Evolutionary conservation across 371 early-diverging fungal species (phyloP).

Genomic region (Apophysomyces ossiformis): DNA sequence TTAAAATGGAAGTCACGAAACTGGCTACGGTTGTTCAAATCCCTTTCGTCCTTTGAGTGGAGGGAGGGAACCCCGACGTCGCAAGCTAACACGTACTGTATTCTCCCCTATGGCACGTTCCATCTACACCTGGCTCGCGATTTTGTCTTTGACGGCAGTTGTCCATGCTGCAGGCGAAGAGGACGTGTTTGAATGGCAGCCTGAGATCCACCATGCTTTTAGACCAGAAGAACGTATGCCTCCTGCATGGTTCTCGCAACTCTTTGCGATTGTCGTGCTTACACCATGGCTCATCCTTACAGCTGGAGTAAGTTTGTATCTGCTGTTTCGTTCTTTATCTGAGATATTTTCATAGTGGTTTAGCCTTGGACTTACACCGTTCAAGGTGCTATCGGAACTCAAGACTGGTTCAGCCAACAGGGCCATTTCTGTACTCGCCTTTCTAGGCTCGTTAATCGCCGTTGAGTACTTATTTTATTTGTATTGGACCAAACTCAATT

Average conservation of each 20-base stretch:
- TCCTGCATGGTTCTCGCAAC: conserved; percentile 55
- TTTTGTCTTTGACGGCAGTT: background rate
- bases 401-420: conserved; percentile 27
- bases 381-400: conserved; percentile 36
- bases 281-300: conserved; percentile 70
- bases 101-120: conserved; percentile 10
- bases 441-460: conserved; percentile 59
- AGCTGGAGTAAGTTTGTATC: conserved; percentile 51
- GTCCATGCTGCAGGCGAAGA: conserved; percentile 48
- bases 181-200: conserved; percentile 53
- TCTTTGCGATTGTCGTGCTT: conserved; percentile 61
- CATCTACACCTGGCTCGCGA: conserved; percentile 12
- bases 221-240: conserved; percentile 68
- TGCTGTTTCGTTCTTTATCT: background rate
- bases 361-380: conserved; percentile 55
- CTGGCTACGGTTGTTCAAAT: no score
- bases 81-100: no score
- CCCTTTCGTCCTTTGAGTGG: no score
- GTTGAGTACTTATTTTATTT: conserved; percentile 66
- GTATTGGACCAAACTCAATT: conserved; percentile 73
- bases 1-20: no score
- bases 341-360: conserved; percentile 49
- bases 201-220: conserved; percentile 75
- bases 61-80: no score
- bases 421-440: conserved; percentile 55